These are phyloP conservation scores for Metschnikowia proteae DNA, from an alignment of 805 yeast species.

Conservation along the genomic window DNA sequence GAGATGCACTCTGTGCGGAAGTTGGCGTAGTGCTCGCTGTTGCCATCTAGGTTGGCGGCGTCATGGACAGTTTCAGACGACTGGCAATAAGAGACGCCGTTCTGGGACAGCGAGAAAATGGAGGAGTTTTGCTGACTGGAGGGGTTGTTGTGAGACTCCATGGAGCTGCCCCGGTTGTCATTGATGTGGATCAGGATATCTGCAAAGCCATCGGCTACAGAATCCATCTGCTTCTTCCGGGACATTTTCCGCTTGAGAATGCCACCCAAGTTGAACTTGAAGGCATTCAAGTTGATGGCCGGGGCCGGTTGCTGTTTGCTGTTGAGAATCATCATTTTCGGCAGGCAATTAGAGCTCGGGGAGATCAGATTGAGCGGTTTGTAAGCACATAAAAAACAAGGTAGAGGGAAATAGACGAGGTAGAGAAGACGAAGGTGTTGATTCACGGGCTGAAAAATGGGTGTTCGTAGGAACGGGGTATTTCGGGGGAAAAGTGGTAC, in stretches of 20 bases:
- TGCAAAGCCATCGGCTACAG: constrained; percentile 9
- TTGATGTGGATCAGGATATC: constrained; percentile 7
- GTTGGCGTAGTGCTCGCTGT: constrained; percentile 20
- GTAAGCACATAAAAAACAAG: background rate
- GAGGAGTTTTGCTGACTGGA: constrained; percentile 4
- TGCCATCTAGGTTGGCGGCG: background rate
- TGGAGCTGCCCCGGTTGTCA: background rate
- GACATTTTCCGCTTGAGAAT: constrained; percentile 17
- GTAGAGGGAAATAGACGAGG: background rate
- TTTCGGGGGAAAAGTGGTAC: background rate
- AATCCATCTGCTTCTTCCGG: constrained; percentile 15
- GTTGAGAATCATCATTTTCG: constrained; percentile 15
- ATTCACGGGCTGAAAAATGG: background rate
- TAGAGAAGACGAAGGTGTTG: background rate
- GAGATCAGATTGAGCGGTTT: background rate
- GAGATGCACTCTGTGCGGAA: constrained; percentile 37
- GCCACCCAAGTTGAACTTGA: constrained; percentile 19
- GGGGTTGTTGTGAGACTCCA: background rate
- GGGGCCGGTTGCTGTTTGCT: constrained; percentile 14
- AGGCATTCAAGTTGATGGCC: constrained; percentile 1
- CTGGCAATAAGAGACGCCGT: background rate
- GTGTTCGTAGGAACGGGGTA: background rate
- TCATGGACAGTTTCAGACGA: background rate
- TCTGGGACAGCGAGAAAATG: constrained; percentile 3
- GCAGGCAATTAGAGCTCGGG: background rate